Conservation (phyloP, 2,329 filamentous ascomycete species). For the Trichoderma simmonsii region DNA sequence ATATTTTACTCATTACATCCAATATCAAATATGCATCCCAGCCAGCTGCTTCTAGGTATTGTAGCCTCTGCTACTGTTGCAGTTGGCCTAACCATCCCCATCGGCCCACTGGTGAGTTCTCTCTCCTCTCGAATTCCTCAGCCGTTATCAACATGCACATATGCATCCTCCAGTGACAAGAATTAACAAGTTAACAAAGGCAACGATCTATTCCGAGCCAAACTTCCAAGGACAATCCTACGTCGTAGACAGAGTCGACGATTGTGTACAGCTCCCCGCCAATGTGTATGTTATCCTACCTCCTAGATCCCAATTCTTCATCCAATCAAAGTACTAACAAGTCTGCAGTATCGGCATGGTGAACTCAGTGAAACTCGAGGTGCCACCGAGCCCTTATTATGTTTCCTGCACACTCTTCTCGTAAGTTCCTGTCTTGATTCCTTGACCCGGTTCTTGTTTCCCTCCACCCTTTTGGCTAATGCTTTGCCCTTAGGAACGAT, state of each 20-base stretch:
- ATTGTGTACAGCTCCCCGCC: background rate
- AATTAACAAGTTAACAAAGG: background rate
- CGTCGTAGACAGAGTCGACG: background rate
- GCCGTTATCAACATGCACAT: background rate
- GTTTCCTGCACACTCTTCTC: background rate
- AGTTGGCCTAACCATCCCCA: background rate
- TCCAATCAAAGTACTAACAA: background rate
- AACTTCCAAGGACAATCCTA: background rate
- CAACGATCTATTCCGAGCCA: background rate
- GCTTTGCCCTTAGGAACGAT: background rate
- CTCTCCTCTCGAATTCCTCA: too few relatives aligned
- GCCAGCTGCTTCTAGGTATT: background rate
- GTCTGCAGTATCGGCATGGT: background rate
- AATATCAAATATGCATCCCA: background rate
- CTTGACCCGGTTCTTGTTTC: background rate
- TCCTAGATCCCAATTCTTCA: background rate
- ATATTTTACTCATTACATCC: background rate
- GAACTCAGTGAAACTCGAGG: background rate
- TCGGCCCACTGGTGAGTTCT: background rate
- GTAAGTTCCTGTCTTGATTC: background rate
- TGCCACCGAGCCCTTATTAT: background rate
- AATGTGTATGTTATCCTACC: background rate
- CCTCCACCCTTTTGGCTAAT: background rate
- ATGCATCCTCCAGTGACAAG: background rate
- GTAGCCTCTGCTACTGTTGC: background rate